Evolutionary conservation across 345 rosid species (phyloP).

Genomic region (Noccaea caerulescens): DNA sequence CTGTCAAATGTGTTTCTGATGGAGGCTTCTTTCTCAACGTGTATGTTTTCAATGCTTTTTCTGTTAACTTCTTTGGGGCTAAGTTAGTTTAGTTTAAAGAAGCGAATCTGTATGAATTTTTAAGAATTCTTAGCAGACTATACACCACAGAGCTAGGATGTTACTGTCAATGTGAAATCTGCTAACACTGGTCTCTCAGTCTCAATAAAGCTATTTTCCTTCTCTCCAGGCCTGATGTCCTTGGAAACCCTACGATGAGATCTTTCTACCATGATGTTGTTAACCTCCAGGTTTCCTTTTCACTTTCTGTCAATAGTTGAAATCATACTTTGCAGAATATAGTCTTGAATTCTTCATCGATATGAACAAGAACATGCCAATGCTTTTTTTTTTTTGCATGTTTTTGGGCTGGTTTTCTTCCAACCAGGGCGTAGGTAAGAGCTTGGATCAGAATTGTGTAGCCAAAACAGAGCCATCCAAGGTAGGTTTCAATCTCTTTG

Average conservation of each 20-base stretch:
- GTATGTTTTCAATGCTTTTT: conserved; percentile 52
- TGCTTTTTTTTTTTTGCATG: conserved; percentile 7
- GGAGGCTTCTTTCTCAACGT: conserved; percentile 88
- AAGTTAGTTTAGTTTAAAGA: conserved; percentile 12
- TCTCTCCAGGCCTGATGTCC: conserved; percentile 69
- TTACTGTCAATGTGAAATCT: background rate
- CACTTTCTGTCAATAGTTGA: conserved; percentile 11
- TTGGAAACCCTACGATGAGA: conserved; percentile 61
- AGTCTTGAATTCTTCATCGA: background rate
- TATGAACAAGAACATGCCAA: conserved; percentile 14
- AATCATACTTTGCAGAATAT: background rate
- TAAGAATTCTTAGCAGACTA: background rate
- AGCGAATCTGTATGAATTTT: background rate
- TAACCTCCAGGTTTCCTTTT: conserved; percentile 62
- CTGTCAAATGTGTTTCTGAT: conserved; percentile 94
- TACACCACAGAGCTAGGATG: background rate
- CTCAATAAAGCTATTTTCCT: conserved; percentile 34
- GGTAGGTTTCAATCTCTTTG: conserved; percentile 44
- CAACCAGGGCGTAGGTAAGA: conserved; percentile 64
- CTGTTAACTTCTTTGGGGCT: too few relatives aligned
- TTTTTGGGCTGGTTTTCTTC: conserved; percentile 14
- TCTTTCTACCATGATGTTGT: conserved; percentile 72
- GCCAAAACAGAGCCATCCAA: conserved; percentile 51
- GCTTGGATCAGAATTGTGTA: conserved; percentile 55
- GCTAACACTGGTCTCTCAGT: background rate